phyloP scores from a whole-genome alignment of 2,329 filamentous ascomycete species.

The Nemania sp. region DNA sequence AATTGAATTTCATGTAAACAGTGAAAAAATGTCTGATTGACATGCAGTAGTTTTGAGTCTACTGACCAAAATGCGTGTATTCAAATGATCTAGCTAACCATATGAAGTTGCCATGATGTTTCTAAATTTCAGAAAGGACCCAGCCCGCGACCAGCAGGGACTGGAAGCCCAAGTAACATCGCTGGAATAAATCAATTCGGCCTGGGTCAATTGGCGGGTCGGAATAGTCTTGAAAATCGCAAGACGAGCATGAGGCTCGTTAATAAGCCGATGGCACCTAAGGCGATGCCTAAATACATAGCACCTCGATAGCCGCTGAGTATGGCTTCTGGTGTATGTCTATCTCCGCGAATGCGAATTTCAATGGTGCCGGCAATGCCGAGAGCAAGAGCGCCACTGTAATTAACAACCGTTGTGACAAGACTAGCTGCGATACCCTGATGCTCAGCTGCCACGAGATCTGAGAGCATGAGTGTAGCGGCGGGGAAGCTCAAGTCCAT shows the following conservation, averaged over 20 bases:
- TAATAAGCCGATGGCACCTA: conserved; percentile 33
- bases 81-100: too few relatives aligned
- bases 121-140: neutral
- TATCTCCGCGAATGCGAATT: conserved; percentile 27
- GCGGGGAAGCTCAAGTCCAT: conserved; percentile 62
- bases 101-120: neutral
- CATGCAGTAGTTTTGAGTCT: too few relatives aligned
- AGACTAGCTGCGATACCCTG: conserved; percentile 48
- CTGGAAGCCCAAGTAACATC: neutral
- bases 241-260: conserved; percentile 33
- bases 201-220: neutral
- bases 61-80: too few relatives aligned
- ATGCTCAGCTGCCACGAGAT: conserved; percentile 42
- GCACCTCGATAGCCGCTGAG: conserved; percentile 36
- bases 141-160: neutral
- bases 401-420: conserved; percentile 61
- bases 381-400: conserved; percentile 58
- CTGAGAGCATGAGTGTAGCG: conserved; percentile 54
- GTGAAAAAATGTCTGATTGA: too few relatives aligned
- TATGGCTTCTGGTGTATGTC: conserved; percentile 26
- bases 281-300: conserved; percentile 35
- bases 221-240: conserved; percentile 29
- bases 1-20: too few relatives aligned
- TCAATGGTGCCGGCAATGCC: conserved; percentile 56
- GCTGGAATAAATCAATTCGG: neutral